A percentile compares a stretch with the other conserved stretches of the same genome.
Evolutionary conservation across 495 filamentous ascomycete genomes (phyloP).

Genomic region (Acidomyces sp.): DNA sequence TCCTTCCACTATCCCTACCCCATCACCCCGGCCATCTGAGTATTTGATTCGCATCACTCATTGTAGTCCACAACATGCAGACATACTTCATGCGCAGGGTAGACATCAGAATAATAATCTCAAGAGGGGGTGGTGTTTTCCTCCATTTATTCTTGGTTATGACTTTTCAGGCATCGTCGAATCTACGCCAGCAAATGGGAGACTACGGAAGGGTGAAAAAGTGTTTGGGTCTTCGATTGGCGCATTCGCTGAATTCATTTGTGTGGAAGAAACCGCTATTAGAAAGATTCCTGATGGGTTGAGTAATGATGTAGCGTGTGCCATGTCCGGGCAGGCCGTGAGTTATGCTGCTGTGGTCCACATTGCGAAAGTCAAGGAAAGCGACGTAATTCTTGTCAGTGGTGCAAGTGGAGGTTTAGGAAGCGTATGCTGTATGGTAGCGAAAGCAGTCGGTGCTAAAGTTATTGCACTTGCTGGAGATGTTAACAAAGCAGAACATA

Average conservation of each 20-base stretch:
- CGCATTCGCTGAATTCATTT: constrained; percentile 28
- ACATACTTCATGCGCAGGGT: constrained; percentile 32
- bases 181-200: constrained; percentile 7
- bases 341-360: constrained; percentile 27
- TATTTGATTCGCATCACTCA: constrained; percentile 19
- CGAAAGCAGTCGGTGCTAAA: constrained; percentile 23
- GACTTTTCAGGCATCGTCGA: constrained; percentile 27
- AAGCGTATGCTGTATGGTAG: constrained; percentile 25
- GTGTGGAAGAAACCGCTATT: constrained; percentile 22
- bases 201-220: constrained; percentile 18
- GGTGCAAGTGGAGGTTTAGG: constrained; percentile 30
- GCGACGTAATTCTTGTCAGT: constrained; percentile 29
- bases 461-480: constrained; percentile 23
- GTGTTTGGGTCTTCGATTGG: constrained; percentile 30
- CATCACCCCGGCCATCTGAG: constrained; percentile 9
- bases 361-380: constrained; percentile 20
- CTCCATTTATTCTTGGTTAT: constrained; percentile 32
- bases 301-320: constrained; percentile 21
- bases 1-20: constrained; percentile 10
- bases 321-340: constrained; percentile 26
- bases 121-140: constrained; percentile 17
- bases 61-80: constrained; percentile 31
- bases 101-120: constrained; percentile 24
- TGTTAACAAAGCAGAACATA: constrained; percentile 19
- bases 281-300: constrained; percentile 21